Base-by-base conservation (phyloP, 2,329 filamentous ascomycete genomes). In the Ascomycota sp. region DNA sequence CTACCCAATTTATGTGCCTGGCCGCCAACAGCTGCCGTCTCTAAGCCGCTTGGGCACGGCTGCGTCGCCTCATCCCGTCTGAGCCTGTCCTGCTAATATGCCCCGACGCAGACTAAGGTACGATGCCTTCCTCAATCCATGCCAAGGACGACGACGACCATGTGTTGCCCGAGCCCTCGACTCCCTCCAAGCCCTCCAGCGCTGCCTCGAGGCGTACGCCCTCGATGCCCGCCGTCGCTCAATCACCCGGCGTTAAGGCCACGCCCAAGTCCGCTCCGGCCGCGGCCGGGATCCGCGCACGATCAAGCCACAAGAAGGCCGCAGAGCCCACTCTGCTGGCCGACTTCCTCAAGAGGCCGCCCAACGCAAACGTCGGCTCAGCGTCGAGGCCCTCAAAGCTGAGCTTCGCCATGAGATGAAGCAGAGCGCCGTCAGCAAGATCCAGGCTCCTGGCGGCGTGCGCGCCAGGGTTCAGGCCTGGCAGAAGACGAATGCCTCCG, bases 381-480 rank as follows among this genome's bases (percentile, higher is more conserved):
- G 64, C 40, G 49, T 70, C 40, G 64, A 77, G 51, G 47, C 63
- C 35, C 57, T 69, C 42, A 64, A 75, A 54, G 59, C 61, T 22
- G 56, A 59, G 38, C 32, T 58, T 33, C 48, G 53, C 15, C 50
- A 54, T 24, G 63, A 69, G 40, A 69, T 69, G 65, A 64, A 63
- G 30, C 57, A 71, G 39, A 66, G 57, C 6, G 51, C 61, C n/a
- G 67, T 64, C 30, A 62, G 52, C 46, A 70, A 57, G 51, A 59
- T 69, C 40, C 72, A 57, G 52, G 67, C 57, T 43, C 77, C 69
- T 0, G 65, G 66, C 4, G 68, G 68, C n/a, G 77, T 91, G 28
- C 69, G 69, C 36, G 76, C 80, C 39, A 73, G 83, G 43, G 79
- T 93, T 31, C 75, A 74, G 40, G 67, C 75, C 51, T 93, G 83